A percentile compares a stretch with the other conserved stretches of the same genome.
Evolutionary conservation across 805 yeast species (phyloP).

Genomic region (Ogataea dorogensis): DNA sequence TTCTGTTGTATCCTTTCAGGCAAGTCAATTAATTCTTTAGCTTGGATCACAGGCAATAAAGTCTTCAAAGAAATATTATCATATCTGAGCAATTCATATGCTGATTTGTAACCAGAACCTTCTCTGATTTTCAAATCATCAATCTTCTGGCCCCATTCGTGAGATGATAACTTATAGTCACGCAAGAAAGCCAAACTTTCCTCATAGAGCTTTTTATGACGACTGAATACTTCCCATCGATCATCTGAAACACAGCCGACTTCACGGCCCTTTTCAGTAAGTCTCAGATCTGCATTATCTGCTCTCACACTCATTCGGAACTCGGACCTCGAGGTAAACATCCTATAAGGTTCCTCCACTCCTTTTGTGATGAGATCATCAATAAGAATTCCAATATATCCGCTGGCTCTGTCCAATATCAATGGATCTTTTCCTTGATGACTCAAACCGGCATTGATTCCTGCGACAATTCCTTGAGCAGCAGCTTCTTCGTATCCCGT

Average conservation of each 20-base stretch:
- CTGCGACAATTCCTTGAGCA: conserved; percentile 94
- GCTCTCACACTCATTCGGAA: conserved; percentile 86
- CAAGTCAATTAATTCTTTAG: conserved; percentile 25
- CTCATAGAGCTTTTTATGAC: conserved; percentile 46
- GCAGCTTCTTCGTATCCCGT: conserved; percentile 99
- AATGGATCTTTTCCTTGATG: conserved; percentile 42
- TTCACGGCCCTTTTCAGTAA: conserved; percentile 66
- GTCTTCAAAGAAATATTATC: conserved; percentile 38
- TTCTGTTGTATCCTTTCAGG: conserved; percentile 53
- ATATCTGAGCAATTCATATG: conserved; percentile 69
- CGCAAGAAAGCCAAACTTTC: conserved; percentile 46
- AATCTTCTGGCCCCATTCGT: conserved; percentile 59
- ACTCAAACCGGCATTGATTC: conserved; percentile 85
- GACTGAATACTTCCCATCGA: conserved; percentile 49
- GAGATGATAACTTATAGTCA: conserved; percentile 47
- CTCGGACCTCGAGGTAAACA: conserved; percentile 97
- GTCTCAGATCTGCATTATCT: conserved; percentile 88
- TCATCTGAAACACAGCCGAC: conserved; percentile 64
- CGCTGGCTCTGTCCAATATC: conserved; percentile 70
- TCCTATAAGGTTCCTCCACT: conserved; percentile 93
- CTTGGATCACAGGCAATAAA: conserved; percentile 38
- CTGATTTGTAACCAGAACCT: conserved; percentile 54
- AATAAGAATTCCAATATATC: conserved; percentile 86
- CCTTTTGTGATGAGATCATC: conserved; percentile 96
- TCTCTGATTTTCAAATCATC: conserved; percentile 49